These are phyloP conservation scores for Boletus barrowsii DNA, from an alignment of 768 basidiomycete genomes.

Conservation along the genomic window DNA sequence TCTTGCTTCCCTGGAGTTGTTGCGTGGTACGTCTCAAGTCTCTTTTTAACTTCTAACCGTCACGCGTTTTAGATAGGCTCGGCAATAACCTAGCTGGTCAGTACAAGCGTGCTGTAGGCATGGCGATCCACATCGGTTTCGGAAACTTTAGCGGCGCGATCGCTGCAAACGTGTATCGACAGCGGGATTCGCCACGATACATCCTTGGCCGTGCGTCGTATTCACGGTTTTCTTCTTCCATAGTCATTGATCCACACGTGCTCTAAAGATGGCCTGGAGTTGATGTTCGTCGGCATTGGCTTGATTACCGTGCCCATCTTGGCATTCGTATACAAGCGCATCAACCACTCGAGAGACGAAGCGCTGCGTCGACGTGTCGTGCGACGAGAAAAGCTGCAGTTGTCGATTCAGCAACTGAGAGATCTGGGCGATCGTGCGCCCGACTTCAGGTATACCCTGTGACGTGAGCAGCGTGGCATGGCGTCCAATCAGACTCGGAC, in stretches of 20 bases:
- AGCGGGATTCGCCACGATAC: conserved; percentile 58
- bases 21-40: conserved; percentile 48
- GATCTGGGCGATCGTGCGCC: conserved; percentile 60
- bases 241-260: not conserved
- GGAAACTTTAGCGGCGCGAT: conserved; percentile 67
- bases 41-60: not conserved
- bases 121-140: conserved; percentile 51
- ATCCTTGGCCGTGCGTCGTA: conserved; percentile 55
- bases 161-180: conserved; percentile 59
- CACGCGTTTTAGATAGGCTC: conserved; percentile 40
- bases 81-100: conserved; percentile 55
- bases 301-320: conserved; percentile 49
- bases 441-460: conserved; percentile 57
- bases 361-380: conserved; percentile 6
- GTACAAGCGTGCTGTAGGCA: conserved; percentile 66
- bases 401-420: conserved; percentile 19
- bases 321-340: conserved; percentile 48
- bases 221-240: not conserved
- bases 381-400: conserved; percentile 16
- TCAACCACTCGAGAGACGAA: conserved; percentile 53
- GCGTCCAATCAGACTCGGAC: too few species aligned
- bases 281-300: conserved; percentile 69
- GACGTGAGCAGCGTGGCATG: too few species aligned
- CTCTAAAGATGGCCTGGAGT: conserved; percentile 51
- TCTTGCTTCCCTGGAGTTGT: conserved; percentile 57